phyloP scores from a whole-genome alignment of 768 basidiomycete genomes.

The Collybia nuda region DNA sequence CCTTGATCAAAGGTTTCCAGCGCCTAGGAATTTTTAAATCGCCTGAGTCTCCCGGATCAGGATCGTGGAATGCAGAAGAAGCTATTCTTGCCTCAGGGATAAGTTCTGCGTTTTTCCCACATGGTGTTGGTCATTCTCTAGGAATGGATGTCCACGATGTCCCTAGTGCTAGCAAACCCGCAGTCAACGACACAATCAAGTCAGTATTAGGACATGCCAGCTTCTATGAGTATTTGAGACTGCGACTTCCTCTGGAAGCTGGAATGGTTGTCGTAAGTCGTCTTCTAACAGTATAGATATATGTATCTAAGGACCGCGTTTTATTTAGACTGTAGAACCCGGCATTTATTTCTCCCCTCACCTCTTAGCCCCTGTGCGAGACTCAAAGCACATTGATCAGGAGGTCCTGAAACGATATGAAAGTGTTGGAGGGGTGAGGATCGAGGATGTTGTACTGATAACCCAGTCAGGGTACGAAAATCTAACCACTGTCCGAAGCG shows the following conservation, averaged over 20 bases:
- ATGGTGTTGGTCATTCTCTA: slow-evolving; percentile 88
- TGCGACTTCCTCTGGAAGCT: slow-evolving; percentile 67
- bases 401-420: slow-evolving; percentile 72
- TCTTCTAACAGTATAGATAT: background rate
- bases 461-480: slow-evolving; percentile 76
- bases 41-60: slow-evolving; percentile 44
- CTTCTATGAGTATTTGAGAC: slow-evolving; percentile 79
- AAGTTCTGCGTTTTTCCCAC: slow-evolving; percentile 89
- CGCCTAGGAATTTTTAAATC: slow-evolving; percentile 81
- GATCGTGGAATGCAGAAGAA: slow-evolving; percentile 60
- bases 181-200: slow-evolving; percentile 49
- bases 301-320: too few relatives aligned
- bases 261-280: slow-evolving; percentile 85
- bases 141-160: slow-evolving; percentile 96
- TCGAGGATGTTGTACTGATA: slow-evolving; percentile 90
- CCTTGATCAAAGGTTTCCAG: slow-evolving; percentile 81
- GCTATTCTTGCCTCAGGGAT: slow-evolving; percentile 76
- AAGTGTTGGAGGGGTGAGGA: slow-evolving; percentile 85
- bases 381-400: slow-evolving; percentile 67
- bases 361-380: slow-evolving; percentile 62
- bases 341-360: slow-evolving; percentile 86
- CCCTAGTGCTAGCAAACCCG: slow-evolving; percentile 78
- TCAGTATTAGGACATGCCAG: slow-evolving; percentile 48
- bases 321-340: slow-evolving; percentile 80
- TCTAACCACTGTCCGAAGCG: slow-evolving; percentile 82